phyloP scores from a whole-genome alignment of 2,329 filamentous ascomycete genomes.

The Trichoderma oligosporum region DNA sequence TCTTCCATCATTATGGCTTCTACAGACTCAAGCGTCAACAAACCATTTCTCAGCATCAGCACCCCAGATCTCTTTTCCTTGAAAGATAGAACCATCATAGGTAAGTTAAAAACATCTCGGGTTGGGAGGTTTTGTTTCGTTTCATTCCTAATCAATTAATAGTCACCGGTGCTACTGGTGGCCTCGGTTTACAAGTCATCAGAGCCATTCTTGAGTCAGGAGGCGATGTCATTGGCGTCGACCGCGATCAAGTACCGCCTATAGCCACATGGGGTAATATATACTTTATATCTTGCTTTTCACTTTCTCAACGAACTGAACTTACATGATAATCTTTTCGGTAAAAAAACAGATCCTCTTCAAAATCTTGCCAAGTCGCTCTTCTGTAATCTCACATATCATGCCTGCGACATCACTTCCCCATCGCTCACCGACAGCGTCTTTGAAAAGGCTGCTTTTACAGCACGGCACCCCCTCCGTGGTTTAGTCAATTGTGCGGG shows the following conservation, averaged over 20 bases:
- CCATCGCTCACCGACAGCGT: background rate
- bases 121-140: background rate
- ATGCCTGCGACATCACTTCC: conserved; percentile 11
- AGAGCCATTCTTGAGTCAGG: conserved; percentile 20
- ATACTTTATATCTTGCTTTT: background rate
- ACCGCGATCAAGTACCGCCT: background rate
- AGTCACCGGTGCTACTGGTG: conserved; percentile 16
- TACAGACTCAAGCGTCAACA: background rate
- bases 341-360: background rate
- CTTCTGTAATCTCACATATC: background rate
- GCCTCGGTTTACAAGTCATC: conserved; percentile 7
- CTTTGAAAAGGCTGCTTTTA: conserved; percentile 1
- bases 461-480: conserved; percentile 27
- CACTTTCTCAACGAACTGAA: background rate
- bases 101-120: background rate
- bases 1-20: conserved; percentile 1
- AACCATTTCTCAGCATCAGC: background rate
- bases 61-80: conserved; percentile 14
- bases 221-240: conserved; percentile 18
- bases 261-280: conserved; percentile 9
- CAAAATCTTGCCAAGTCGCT: conserved; percentile 11
- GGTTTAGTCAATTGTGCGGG: conserved; percentile 35
- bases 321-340: too few species aligned
- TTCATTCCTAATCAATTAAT: background rate
- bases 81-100: conserved; percentile 14